These are phyloP conservation scores for Arthroderma uncinatum DNA, from an alignment of 2,329 filamentous ascomycete species.

Conservation along the genomic window DNA sequence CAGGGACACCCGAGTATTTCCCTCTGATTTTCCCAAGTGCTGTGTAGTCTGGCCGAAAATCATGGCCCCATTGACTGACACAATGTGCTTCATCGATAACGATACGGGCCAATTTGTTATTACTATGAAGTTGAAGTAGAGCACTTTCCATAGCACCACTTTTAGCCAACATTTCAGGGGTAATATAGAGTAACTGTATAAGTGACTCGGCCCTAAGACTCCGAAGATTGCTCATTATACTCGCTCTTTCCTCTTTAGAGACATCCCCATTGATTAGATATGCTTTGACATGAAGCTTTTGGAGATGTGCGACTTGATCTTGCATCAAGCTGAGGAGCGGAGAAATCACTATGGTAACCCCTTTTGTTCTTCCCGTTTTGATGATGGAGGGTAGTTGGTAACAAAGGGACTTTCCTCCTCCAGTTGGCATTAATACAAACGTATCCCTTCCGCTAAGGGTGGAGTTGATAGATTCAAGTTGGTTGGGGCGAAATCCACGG, in stretches of 20 bases:
- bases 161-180: slow-evolving; percentile 90
- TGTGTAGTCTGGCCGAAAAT: slow-evolving; percentile 95
- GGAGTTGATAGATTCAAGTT: slow-evolving; percentile 90
- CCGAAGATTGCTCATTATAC: slow-evolving; percentile 55
- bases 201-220: slow-evolving; percentile 58
- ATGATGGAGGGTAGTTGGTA: slow-evolving; percentile 90
- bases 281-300: slow-evolving; percentile 63
- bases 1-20: slow-evolving; percentile 65
- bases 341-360: slow-evolving; percentile 89
- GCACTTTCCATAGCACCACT: slow-evolving; percentile 56
- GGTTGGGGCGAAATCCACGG: slow-evolving; percentile 76
- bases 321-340: slow-evolving; percentile 93
- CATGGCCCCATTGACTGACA: slow-evolving; percentile 97
- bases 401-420: slow-evolving; percentile 90
- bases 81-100: slow-evolving; percentile 99
- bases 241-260: slow-evolving; percentile 48
- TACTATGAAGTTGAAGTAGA: slow-evolving; percentile 57
- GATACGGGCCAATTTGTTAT: slow-evolving; percentile 67
- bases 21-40: slow-evolving; percentile 61
- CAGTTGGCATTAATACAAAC: slow-evolving; percentile 96
- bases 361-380: slow-evolving; percentile 64
- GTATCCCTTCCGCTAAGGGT: slow-evolving; percentile 78
- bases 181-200: slow-evolving; percentile 84
- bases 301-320: slow-evolving; percentile 81
- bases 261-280: slow-evolving; percentile 72